phyloP scores from a whole-genome alignment of 1,284 basidiomycete species.

The Puccinia coronata region DNA sequence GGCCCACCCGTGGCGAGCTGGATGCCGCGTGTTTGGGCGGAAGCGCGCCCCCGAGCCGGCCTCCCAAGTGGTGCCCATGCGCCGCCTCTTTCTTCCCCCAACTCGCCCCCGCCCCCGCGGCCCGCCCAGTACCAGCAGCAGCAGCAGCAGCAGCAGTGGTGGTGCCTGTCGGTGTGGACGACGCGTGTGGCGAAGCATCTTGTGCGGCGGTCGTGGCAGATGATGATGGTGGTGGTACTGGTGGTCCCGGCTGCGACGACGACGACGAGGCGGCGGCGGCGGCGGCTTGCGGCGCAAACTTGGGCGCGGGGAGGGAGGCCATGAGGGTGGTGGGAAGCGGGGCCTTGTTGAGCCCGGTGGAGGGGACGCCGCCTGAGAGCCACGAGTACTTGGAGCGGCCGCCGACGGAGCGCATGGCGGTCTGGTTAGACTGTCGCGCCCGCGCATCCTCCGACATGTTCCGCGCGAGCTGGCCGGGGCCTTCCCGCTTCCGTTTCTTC shows the following conservation, averaged over 20 bases:
- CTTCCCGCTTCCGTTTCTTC: conserved; percentile 55
- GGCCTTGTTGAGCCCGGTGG: conserved; percentile 52
- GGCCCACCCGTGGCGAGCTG: background rate
- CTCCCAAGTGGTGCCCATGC: background rate
- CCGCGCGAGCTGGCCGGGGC: conserved; percentile 75
- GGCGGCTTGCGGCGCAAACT: conserved; percentile 21
- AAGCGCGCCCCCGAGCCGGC: conserved; percentile 18
- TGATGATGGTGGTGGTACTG: background rate
- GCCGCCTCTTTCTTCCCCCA: no score
- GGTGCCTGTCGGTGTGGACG: no score
- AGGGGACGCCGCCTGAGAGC: conserved; percentile 69
- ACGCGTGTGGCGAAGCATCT: no score
- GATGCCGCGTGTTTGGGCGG: background rate
- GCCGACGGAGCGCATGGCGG: conserved; percentile 81
- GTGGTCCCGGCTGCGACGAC: no score
- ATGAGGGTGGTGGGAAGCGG: background rate
- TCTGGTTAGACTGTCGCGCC: conserved; percentile 83
- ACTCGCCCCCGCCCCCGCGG: no score
- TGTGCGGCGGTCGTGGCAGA: no score
- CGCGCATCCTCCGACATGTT: conserved; percentile 84
- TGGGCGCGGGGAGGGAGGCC: conserved; percentile 28
- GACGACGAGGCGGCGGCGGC: no score
- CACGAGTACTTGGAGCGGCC: conserved; percentile 72
- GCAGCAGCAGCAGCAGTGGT: no score
- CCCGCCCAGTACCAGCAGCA: no score